Base-by-base conservation (phyloP, 306 rosid genomes). In the Quercus alba region DNA sequence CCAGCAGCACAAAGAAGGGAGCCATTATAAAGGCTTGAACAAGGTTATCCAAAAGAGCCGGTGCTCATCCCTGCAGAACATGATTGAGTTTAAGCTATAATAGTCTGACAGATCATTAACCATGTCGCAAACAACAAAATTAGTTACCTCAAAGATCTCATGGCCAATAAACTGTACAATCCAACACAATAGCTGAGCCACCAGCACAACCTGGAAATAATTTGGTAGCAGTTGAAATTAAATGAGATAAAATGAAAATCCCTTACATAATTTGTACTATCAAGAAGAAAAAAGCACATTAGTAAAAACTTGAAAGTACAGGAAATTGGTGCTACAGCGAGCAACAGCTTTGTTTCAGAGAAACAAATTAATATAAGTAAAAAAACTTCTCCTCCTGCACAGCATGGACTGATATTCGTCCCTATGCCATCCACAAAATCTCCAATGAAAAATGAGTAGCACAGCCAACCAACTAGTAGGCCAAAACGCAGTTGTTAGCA, bases 1-100 rank as follows among this genome's bases (percentile, higher is more conserved):
- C 98, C 35, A 92, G 87, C 84, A 94, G 80, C 69, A 94, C 98
- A 82, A 94, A 91, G 90, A 94, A 89, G 52, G 97, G 97, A 83
- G 92, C 97, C 97, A 94, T 94, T 70, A 89, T 35, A 58, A 94
- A 82, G 74, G 98, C 97, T 54, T 92, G 97, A 54, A 77, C 59
- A 70, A 92, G 88, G 87, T 92, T 91, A 86, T 94, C 93, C 81
- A 91, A 80, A 73, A 92, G 90, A 79, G 98, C 94, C 13, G 97
- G 97, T 46, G 97, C 93, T 62, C 92, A 86, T 85, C 85, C 89
- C 97, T 94, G 86, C 56, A 68, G 21, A 77, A 30, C 19, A 51
- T 4, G 63, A 59, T 51, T 77, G 57, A 57, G 54, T 58, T 41
- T 73, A 20, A 20, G 77, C 25, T 59, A 33, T 33, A 21, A 55